These are phyloP conservation scores for Bryum argenteum DNA, from an alignment of 225 moss, liverwort and hornwort genomes.

Conservation along the genomic window DNA sequence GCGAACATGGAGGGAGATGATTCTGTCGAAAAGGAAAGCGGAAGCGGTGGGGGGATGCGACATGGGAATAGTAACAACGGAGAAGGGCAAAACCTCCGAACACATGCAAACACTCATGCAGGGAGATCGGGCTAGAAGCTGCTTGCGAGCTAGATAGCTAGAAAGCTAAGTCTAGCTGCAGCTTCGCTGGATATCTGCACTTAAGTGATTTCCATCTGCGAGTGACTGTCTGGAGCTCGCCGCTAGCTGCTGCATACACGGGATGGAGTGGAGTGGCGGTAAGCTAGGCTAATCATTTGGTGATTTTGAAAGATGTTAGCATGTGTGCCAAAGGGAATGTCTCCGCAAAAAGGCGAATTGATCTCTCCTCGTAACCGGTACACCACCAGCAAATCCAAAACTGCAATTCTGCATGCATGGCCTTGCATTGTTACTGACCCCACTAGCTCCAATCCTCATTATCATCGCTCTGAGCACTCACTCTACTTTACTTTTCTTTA, in stretches of 20 bases:
- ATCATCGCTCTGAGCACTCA: no score
- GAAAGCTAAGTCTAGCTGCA: no score
- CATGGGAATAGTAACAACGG: no score
- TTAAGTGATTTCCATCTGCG: not conserved
- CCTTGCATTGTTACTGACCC: constrained; percentile 1
- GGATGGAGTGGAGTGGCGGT: constrained; percentile 7
- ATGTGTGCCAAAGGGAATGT: constrained; percentile 41
- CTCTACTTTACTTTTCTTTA: no score
- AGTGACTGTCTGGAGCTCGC: not conserved
- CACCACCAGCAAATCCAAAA: constrained; percentile 5
- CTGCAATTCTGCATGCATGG: not conserved
- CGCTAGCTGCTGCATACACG: not conserved
- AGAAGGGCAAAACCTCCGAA: no score
- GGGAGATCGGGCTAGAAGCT: no score
- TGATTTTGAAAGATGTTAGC: constrained; percentile 19
- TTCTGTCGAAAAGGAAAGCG: no score
- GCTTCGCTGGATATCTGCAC: no score
- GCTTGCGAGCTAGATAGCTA: no score
- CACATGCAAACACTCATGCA: no score
- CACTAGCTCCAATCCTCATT: not conserved
- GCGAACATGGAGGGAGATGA: no score
- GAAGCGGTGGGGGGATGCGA: no score
- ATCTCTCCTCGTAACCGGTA: not conserved
- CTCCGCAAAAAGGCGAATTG: constrained; percentile 18
- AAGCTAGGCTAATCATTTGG: constrained; percentile 27